Evolutionary conservation across 2,329 filamentous ascomycete species (phyloP).

Genomic region (Aspergillus versicolor): DNA sequence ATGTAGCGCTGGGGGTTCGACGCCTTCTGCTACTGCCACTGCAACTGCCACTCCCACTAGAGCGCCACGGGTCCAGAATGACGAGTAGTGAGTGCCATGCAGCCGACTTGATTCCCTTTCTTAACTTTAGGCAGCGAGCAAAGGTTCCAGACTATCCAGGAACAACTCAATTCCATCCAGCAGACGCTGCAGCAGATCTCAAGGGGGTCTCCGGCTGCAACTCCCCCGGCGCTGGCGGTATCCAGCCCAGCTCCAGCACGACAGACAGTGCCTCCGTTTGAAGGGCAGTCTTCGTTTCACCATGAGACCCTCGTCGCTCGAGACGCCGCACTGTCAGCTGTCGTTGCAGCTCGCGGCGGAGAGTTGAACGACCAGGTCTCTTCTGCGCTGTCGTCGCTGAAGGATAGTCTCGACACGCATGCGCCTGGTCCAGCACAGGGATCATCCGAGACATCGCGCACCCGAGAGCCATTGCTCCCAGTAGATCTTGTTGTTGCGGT

Average conservation of each 20-base stretch:
- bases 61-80: constrained; percentile 1
- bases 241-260: constrained; percentile 13
- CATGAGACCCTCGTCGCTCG: constrained; percentile 24
- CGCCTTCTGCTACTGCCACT: neutral
- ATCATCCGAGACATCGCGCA: neutral
- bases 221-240: neutral
- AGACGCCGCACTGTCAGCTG: constrained; percentile 24
- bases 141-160: constrained; percentile 19
- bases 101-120: too few relatives aligned
- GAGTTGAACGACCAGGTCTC: constrained; percentile 22
- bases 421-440: neutral
- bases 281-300: constrained; percentile 26
- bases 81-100: constrained; percentile 18
- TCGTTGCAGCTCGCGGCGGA: constrained; percentile 9
- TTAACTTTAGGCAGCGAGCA: constrained; percentile 15
- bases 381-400: constrained; percentile 19
- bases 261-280: constrained; percentile 22
- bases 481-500: constrained; percentile 21
- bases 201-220: neutral
- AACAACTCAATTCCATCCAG: constrained; percentile 20
- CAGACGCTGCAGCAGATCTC: constrained; percentile 18
- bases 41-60: constrained; percentile 8
- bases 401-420: constrained; percentile 18
- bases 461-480: constrained; percentile 15
- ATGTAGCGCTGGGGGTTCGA: constrained; percentile 14